phyloP scores from a whole-genome alignment of 208 protist genomes.

The Strigomonas oncopelti region DNA sequence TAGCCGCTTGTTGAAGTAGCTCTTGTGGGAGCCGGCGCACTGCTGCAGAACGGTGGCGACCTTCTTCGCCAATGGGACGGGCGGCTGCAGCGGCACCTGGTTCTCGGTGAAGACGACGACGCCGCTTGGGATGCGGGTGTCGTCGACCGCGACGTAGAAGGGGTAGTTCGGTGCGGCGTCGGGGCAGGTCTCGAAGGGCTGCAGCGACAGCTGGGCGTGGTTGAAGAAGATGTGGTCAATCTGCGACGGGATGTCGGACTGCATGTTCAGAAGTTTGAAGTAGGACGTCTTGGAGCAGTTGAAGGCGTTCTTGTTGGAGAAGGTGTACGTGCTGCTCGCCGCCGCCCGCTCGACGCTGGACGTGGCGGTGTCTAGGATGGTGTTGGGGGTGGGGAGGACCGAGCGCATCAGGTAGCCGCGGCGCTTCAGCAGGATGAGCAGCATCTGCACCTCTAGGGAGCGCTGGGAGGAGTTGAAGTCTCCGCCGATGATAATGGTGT shows the following conservation, averaged over 20 bases:
- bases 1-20: not conserved
- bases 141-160: conserved; percentile 22
- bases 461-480: conserved; percentile 83
- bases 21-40: not conserved
- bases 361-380: not conserved
- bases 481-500: conserved; percentile 75
- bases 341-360: conserved; percentile 4
- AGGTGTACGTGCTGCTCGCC: conserved; percentile 50
- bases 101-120: conserved; percentile 75
- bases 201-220: conserved; percentile 34
- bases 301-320: conserved; percentile 70
- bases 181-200: conserved; percentile 70
- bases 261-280: conserved; percentile 70
- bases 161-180: conserved; percentile 45
- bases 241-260: conserved; percentile 70
- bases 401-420: conserved; percentile 64
- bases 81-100: conserved; percentile 36
- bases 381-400: conserved; percentile 46
- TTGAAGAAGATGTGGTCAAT: conserved; percentile 88
- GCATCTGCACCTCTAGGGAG: conserved; percentile 77
- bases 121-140: conserved; percentile 37
- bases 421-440: conserved; percentile 69
- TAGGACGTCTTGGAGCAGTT: conserved; percentile 72
- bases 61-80: conserved; percentile 10
- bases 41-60: conserved; percentile 1